Base-by-base conservation (phyloP, 768 basidiomycete species). In the Lactarius trivialis region DNA sequence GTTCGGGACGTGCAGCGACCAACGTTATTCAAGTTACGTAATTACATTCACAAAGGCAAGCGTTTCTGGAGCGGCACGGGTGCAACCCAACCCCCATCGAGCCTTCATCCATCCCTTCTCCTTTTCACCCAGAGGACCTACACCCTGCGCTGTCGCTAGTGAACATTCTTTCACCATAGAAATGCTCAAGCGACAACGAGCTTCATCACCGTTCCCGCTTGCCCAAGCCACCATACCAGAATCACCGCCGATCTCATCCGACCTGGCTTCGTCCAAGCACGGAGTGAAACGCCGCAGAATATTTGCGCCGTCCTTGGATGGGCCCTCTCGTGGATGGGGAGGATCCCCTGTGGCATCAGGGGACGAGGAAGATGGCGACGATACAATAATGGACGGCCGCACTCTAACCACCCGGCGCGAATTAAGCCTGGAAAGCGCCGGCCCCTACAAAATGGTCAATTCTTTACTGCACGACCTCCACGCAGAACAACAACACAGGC, bases 391-490 rank as follows among this genome's bases (percentile, higher is more conserved):
- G 64, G 48, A 36, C 19, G 60, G 54, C 19, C 48, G 11, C 24
- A 21, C 52, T 28, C 17, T 37, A 9, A 39, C 21, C 12, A 14
- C 41, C 24, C 55, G 55, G 37, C 49, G 12, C 9, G 75, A 41
- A 24, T 51, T 24, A 4, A 34, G 48, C 28, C n/a, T 49, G 26
- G 34, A 52, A 33, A 21, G 43, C 33, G 62, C 71, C 14, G 72
- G 71, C 53, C 74, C 68, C 74, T 92, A 91, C 75, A 80, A 80
- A 69, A 74, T 76, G 34, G 76, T 81, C 60, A 92, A 92, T 72
- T 79, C 67, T 52, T 74, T 88, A 65, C 81, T 92, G 39, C 83
- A 86, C 60, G 84, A 90, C 68, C 71, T 91, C 56, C 89, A 91
- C 67, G 77, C 82, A 41, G 77, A 85, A 26, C 79, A 87, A 66